phyloP scores from a whole-genome alignment of 257 asterid genomes.

The Solanum paucissectum region DNA sequence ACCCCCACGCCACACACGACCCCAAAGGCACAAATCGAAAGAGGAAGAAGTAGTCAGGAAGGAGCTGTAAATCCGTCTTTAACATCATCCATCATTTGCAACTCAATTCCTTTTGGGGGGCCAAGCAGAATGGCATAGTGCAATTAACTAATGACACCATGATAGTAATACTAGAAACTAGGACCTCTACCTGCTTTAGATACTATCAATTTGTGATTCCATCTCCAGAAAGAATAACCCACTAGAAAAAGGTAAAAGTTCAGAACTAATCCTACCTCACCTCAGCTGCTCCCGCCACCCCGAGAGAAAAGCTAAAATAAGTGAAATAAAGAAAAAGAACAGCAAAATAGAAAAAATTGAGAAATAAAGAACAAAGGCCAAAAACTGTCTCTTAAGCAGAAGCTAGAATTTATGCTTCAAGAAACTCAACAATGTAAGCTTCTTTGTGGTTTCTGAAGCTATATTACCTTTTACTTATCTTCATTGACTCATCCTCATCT shows the following conservation, averaged over 20 bases:
- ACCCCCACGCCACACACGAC: neutral
- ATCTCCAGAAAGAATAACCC: neutral
- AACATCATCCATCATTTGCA: neutral
- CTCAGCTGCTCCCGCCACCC: neutral
- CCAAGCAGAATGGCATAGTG: neutral
- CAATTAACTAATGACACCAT: neutral
- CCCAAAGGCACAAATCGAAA: neutral
- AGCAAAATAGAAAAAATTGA: neutral
- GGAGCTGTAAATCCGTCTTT: neutral
- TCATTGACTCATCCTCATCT: constrained; percentile 58
- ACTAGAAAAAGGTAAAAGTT: neutral
- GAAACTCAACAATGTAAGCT: neutral
- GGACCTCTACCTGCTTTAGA: neutral
- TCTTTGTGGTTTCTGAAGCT: neutral
- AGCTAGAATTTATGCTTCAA: neutral
- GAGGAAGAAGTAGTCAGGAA: neutral
- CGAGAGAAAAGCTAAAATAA: neutral
- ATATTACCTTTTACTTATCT: constrained; percentile 55
- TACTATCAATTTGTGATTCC: neutral
- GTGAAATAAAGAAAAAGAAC: neutral
- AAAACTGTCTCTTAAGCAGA: neutral
- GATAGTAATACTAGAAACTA: neutral
- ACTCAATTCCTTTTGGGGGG: neutral
- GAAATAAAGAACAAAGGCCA: neutral
- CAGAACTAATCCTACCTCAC: neutral